A percentile compares a stretch with the other conserved stretches of the same genome.
Evolutionary conservation across 2,329 filamentous ascomycete genomes (phyloP).

Genomic region (Zasmidium citrigriseum): DNA sequence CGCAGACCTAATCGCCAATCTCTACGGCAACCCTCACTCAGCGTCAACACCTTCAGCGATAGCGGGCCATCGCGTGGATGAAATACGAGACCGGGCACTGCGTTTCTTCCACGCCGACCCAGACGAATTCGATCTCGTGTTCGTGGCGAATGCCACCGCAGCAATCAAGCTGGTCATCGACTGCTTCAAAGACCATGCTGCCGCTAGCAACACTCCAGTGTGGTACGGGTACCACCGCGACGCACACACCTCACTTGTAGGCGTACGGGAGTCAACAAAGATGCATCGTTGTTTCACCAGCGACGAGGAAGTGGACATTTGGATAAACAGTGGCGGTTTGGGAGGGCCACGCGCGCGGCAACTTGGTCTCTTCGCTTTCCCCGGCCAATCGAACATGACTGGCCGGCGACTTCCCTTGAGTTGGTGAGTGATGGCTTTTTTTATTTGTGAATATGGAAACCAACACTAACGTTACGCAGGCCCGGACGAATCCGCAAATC

Average conservation of each 20-base stretch:
- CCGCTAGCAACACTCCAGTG: conserved; percentile 48
- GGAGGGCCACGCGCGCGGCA: conserved; percentile 35
- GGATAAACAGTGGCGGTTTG: conserved; percentile 43
- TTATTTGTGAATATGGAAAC: background rate
- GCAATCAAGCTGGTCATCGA: conserved; percentile 65
- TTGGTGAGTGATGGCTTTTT: conserved; percentile 30
- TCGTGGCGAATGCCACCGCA: conserved; percentile 63
- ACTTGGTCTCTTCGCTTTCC: conserved; percentile 39
- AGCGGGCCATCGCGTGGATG: conserved; percentile 59
- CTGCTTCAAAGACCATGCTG: conserved; percentile 56
- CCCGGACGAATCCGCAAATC: conserved; percentile 35
- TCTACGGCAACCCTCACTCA: conserved; percentile 72
- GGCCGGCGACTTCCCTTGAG: conserved; percentile 38
- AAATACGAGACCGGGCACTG: conserved; percentile 56
- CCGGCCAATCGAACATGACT: conserved; percentile 44
- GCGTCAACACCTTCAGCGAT: conserved; percentile 60
- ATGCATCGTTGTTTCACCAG: conserved; percentile 41
- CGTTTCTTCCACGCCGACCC: conserved; percentile 61
- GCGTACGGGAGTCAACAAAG: conserved; percentile 37
- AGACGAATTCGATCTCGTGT: conserved; percentile 61
- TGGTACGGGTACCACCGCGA: conserved; percentile 64
- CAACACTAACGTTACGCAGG: conserved; percentile 29
- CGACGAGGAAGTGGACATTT: conserved; percentile 44
- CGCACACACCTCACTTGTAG: conserved; percentile 60
- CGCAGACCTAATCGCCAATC: conserved; percentile 53